Evolutionary conservation across 1,139 yeast genomes (phyloP).

Genomic region (Blastobotrys persicus): DNA sequence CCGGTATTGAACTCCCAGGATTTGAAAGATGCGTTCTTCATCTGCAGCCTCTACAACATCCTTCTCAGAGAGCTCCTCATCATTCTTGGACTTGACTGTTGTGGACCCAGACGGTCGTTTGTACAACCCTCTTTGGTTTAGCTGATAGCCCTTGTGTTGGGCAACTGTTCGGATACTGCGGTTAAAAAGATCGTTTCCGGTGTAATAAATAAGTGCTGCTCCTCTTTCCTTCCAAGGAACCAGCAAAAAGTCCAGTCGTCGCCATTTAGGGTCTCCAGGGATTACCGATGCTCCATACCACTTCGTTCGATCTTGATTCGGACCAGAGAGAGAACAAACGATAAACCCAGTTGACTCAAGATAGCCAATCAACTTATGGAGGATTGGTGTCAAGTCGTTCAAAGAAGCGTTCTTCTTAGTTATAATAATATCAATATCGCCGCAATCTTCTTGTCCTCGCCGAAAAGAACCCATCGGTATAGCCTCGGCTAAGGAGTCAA

Average conservation of each 20-base stretch:
- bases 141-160: constrained; percentile 42
- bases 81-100: constrained; percentile 21
- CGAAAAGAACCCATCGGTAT: constrained; percentile 57
- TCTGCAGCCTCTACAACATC: constrained; percentile 46
- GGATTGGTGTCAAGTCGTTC: constrained; percentile 30
- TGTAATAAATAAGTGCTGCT: constrained; percentile 54
- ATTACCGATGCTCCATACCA: constrained; percentile 41
- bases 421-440: constrained; percentile 60
- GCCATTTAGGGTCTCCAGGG: constrained; percentile 38
- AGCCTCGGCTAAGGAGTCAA: constrained; percentile 43
- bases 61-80: constrained; percentile 15
- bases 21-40: constrained; percentile 49
- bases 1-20: constrained; percentile 46
- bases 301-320: constrained; percentile 21
- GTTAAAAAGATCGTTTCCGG: constrained; percentile 58
- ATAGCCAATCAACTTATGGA: constrained; percentile 35
- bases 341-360: constrained; percentile 38
- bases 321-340: constrained; percentile 33
- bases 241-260: constrained; percentile 56
- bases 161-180: constrained; percentile 51
- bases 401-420: constrained; percentile 36
- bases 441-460: constrained; percentile 49
- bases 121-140: constrained; percentile 53
- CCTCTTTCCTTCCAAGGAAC: constrained; percentile 54
- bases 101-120: constrained; percentile 16